Conservation (phyloP, 495 filamentous ascomycete species). For the Oidiodendron maius region DNA sequence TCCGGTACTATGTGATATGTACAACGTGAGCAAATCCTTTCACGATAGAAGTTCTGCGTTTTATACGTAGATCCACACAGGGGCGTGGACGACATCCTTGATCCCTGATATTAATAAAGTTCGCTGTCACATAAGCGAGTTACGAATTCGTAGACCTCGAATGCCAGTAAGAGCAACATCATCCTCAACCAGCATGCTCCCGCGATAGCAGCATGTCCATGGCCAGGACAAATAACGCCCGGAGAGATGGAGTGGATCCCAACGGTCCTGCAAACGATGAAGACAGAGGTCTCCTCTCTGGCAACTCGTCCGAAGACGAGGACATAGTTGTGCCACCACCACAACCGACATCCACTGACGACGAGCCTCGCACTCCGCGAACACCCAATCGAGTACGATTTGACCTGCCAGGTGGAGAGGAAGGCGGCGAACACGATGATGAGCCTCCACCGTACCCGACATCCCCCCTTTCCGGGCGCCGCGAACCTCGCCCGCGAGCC, state of each 20-base stretch:
- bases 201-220: slow-evolving; percentile 24
- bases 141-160: not conserved
- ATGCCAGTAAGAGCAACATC: too few relatives aligned
- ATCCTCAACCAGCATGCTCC: slow-evolving; percentile 22
- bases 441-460: slow-evolving; percentile 16
- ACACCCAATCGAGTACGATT: slow-evolving; percentile 87
- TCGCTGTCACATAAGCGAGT: slow-evolving; percentile 9
- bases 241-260: slow-evolving; percentile 14
- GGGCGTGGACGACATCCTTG: too few relatives aligned
- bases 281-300: slow-evolving; percentile 36
- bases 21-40: not conserved
- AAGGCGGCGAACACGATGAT: slow-evolving; percentile 28
- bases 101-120: too few relatives aligned
- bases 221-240: slow-evolving; percentile 17
- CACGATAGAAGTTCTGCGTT: too few relatives aligned
- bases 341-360: slow-evolving; percentile 11
- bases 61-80: too few relatives aligned
- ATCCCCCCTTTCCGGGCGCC: slow-evolving; percentile 18
- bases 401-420: slow-evolving; percentile 53
- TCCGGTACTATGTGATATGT: not conserved
- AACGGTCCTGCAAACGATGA: slow-evolving; percentile 31
- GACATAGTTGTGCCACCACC: slow-evolving; percentile 32
- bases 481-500: slow-evolving; percentile 36
- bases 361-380: slow-evolving; percentile 55
- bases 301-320: slow-evolving; percentile 24